These are phyloP conservation scores for Blumeriella jaapii DNA, from an alignment of 2,329 filamentous ascomycete genomes.

Conservation along the genomic window DNA sequence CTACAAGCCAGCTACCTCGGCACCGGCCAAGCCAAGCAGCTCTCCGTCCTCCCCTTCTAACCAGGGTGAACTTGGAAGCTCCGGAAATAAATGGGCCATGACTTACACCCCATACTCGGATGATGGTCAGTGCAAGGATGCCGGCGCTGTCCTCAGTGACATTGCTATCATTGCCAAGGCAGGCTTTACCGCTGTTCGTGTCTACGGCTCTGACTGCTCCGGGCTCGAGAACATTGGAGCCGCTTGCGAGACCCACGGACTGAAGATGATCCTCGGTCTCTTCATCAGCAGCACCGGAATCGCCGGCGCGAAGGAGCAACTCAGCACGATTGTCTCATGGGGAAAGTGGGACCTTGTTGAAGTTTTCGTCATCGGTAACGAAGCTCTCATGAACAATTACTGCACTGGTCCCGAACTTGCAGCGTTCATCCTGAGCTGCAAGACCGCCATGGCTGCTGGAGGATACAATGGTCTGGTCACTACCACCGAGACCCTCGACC, in stretches of 20 bases:
- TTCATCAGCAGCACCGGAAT: slow-evolving; percentile 58
- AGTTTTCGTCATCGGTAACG: slow-evolving; percentile 81
- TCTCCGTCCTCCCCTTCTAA: slow-evolving; percentile 19
- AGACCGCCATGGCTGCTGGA: slow-evolving; percentile 45
- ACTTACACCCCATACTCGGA: slow-evolving; percentile 68
- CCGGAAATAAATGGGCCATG: slow-evolving; percentile 48
- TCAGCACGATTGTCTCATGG: slow-evolving; percentile 62
- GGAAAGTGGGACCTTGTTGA: slow-evolving; percentile 59
- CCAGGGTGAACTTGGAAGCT: slow-evolving; percentile 23
- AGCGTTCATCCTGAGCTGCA: slow-evolving; percentile 57
- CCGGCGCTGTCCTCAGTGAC: slow-evolving; percentile 45
- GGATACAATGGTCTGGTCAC: slow-evolving; percentile 69
- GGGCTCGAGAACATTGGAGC: slow-evolving; percentile 64
- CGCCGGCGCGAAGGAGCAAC: slow-evolving; percentile 52
- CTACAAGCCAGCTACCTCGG: slow-evolving; percentile 22
- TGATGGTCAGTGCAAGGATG: slow-evolving; percentile 51
- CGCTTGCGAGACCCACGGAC: slow-evolving; percentile 51
- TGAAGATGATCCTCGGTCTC: slow-evolving; percentile 79
- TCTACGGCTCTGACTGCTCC: slow-evolving; percentile 89
- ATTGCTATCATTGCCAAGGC: slow-evolving; percentile 48
- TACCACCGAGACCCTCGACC: slow-evolving; percentile 74
- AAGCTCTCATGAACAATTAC: slow-evolving; percentile 69
- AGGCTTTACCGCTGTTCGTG: slow-evolving; percentile 62
- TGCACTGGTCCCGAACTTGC: slow-evolving; percentile 53
- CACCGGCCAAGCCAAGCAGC: slow-evolving; percentile 2